Base-by-base conservation (phyloP, 2,329 filamentous ascomycete species). In the Pyricularia grisea region DNA sequence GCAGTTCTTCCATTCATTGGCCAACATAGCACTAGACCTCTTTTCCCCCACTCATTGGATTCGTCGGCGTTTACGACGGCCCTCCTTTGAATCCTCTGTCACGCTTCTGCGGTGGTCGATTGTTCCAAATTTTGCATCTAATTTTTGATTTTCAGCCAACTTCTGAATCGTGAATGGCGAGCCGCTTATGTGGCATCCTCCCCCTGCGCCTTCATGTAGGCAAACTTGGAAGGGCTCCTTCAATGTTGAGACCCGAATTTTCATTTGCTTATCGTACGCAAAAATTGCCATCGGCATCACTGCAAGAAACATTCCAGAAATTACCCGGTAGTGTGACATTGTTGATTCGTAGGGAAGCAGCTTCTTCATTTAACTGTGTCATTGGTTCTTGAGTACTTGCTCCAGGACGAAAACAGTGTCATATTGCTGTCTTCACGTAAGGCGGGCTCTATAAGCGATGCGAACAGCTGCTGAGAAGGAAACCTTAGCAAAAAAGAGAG, bases 301-400 rank as follows among this genome's bases (percentile, higher is more conserved):
- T 61, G 58, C 58, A 61, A 61, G 23, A 61, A 23, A 23, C 58
- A 61, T 61, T 61, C 58, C 58, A 61, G 6, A 61, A 27, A 61
- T 27, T 61, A 25, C 58, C 58, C 25, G 23, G 58, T 61, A 61
- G 58, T 61, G 58, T 61, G 58, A 61, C 58, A 61, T 61, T 61
- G 58, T 61, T 61, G 58, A 61, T 61, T 61, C 17, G 58, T 12
- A 61, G 23, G 17, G 27, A 61, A 61, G 58, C 58, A 61, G 58
- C 58, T 61, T 61, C 58, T 61, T 61, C 58, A 61, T 61, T 61
- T 23, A 61, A 61, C 58, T 61, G 58, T 27, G 58, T 61, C 58
- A 61, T 61, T n/a, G n/a, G n/a, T n/a, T n/a, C n/a, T n/a, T n/a
- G n/a, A n/a, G n/a, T n/a, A n/a, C n/a, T n/a, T n/a, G n/a, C n/a